Evolutionary conservation across 495 filamentous ascomycete genomes (phyloP), one percentile per base, ranked within the genome.

Genomic region (Penicillium antarcticum): DNA sequence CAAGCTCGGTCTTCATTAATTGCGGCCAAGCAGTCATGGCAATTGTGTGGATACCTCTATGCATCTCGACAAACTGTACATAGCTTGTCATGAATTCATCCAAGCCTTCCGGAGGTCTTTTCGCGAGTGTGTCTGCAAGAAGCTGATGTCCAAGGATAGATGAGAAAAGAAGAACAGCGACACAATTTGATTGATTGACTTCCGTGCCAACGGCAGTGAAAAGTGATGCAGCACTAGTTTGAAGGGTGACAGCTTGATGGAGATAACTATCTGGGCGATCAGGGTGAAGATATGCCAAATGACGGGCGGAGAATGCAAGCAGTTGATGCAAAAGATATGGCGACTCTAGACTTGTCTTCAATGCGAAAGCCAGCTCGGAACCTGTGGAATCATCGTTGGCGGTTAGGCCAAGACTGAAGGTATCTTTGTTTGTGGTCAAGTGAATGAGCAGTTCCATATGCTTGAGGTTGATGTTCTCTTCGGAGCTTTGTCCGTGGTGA

Each of bases 261-360:
- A 62, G 58, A 49, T 78, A 76, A 11, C 60, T 62, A 13, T 16
- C 50, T 3, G 54, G 52, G 1, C 46, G 55, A 0, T 63, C 56
- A 10, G 71, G 71, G 6, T 55, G 59, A 11, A 65, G 26, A 12
- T 64, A 51, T 40, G 68, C 63, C 12, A 78, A 53, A 36, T 80
- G 77, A 5, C 68, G 53, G 4, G 73, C 66, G 14, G 73, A 65
- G 35, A 76, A 61, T n/a, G 74, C 71, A 16, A 79, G 65, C 2
- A 73, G 10, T 48, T 71, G 45, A 50, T 75, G 60, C 63, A 79
- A 66, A 10, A 79, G 62, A 45, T 63, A 77, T 10, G 73, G 69
- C 14, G 42, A 53, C 16, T 51, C 10, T 14, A 75, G 63, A 2
- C 51, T 5, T 23, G 21, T 23, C 21, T 23, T 23, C 21, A 23